Evolutionary conservation across 2,329 filamentous ascomycete species (phyloP), one percentile per base, ranked within the genome.

Genomic region (Onygenales sp.): DNA sequence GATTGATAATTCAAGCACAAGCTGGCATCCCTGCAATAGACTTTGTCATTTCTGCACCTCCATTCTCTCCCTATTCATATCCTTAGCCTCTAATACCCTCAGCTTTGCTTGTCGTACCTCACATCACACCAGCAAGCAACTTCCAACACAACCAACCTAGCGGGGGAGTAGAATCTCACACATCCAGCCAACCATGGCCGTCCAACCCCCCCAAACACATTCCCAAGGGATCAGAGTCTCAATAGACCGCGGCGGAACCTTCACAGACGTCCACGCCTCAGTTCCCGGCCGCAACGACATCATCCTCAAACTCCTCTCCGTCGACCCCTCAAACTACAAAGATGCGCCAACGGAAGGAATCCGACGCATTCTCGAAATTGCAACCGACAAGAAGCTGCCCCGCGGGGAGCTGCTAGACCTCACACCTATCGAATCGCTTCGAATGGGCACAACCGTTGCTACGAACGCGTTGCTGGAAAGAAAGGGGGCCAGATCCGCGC

Each of bases 391-490:
- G 45, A 42, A 65, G 32, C 61, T 67, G 53, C 69, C 69, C 0
- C 62, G 70, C 14, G 67, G 67, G 10, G 52, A 63, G 42, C 67
- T 65, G 14, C 50, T 70, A 49, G 65, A 67, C 55, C 61, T 70
- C n/a, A 63, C 65, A 40, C 63, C 60, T 11, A 69, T 70, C 49
- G 65, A 66, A 21, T 66, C 63, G 36, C 92, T 95, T 63, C 84
- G 90, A 51, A 95, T 95, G 91, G 90, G 91, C 50, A 95, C 91
- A 2, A 95, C 90, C 0, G 90, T 95, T 10, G 90, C 90, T 4
- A 95, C 90, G 0, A 95, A 95, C 68, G 90, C 91, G 0, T 71
- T 95, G 55, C 77, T 96, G 2, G 91, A 96, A 70, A 78, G 91
- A 58, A 95, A 95, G 67, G 91, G 91, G 48, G 89, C 94, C 69